These are phyloP conservation scores for Jamesozyma jinghongensis DNA, from an alignment of 805 yeast genomes.

Conservation along the genomic window DNA sequence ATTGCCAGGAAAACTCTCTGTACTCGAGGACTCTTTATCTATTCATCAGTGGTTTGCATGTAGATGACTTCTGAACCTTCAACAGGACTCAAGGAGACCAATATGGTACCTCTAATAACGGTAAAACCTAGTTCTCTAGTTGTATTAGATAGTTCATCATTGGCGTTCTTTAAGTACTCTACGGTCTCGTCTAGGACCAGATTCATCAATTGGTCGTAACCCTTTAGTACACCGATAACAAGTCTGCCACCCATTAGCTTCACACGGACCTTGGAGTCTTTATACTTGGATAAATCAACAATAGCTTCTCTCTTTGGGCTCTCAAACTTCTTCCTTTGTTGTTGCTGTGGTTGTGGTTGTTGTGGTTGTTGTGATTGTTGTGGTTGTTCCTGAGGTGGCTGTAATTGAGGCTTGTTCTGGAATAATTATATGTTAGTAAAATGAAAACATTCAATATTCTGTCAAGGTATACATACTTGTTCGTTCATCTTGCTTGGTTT, in stretches of 20 bases:
- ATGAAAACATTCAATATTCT: neutral
- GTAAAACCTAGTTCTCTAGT: conserved; percentile 68
- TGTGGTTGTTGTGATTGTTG: neutral
- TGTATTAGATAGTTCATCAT: conserved; percentile 52
- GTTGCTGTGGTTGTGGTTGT: conserved; percentile 1
- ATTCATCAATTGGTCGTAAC: conserved; percentile 76
- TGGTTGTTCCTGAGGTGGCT: neutral
- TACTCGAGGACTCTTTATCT: too few species aligned
- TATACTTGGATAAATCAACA: conserved; percentile 66
- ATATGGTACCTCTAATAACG: conserved; percentile 76
- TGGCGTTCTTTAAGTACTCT: conserved; percentile 57
- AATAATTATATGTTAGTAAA: neutral
- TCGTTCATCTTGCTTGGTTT: conserved; percentile 4
- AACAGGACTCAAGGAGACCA: conserved; percentile 37
- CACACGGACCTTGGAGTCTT: conserved; percentile 64
- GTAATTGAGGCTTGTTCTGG: too few species aligned
- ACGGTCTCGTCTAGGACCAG: conserved; percentile 61
- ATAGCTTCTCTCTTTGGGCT: conserved; percentile 90
- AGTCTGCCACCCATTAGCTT: conserved; percentile 81
- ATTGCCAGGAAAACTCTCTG: neutral
- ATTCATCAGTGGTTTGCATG: conserved; percentile 13
- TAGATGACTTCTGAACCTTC: conserved; percentile 29
- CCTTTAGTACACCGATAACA: conserved; percentile 72
- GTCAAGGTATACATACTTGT: conserved; percentile 7
- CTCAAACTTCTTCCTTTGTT: conserved; percentile 37